Base-by-base conservation (phyloP, 2,329 filamentous ascomycete genomes). In the Aphanocladium album region DNA sequence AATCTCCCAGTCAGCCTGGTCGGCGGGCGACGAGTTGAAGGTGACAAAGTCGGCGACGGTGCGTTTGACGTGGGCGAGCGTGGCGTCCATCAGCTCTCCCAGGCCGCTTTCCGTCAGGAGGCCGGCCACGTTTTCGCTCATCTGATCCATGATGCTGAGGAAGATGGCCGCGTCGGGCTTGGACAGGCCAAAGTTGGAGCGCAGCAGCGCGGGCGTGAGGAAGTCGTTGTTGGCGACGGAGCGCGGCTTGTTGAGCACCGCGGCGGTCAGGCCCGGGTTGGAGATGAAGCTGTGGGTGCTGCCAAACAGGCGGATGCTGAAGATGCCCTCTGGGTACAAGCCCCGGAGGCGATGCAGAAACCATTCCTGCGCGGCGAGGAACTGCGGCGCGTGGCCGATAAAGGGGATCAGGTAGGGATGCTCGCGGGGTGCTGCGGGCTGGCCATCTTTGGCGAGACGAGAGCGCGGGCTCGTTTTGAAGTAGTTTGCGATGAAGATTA, bases 1-100 rank as follows among this genome's bases (percentile, higher is more conserved):
- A n/a, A 70, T 65, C 63, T 77, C 75, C 75, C 75, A 77, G 7
- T 72, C 71, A 51, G 67, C 68, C 62, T 77, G 75, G 50, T 77
- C 75, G 3, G 73, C 68, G 1, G 70, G 66, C 17, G 71, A 72
- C 7, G 65, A 65, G 62, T 74, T 77, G 66, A 77, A 77, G 0
- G 74, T 72, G 51, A 77, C 70, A 2, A 75, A 65, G 50, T 76
- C 73, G 1, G 69, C 67, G 11, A 74, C 68, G 39, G 68, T 66
- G 11, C 64, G 63, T n/a, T 69, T 68, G 1, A 77, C 57, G 21
- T 70, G 64, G 5, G 51, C 60, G 2, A 69, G 35, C 1, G 64
- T 64, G 14, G 41, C 60, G 9, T 63, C 63, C 35, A 66, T 62
- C 35, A 74, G 60, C 2, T 63, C 56, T 5, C 63, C 59, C 5